Evolutionary conservation across 2,329 filamentous ascomycete genomes (phyloP).

Genomic region (Sclerotinia minor): DNA sequence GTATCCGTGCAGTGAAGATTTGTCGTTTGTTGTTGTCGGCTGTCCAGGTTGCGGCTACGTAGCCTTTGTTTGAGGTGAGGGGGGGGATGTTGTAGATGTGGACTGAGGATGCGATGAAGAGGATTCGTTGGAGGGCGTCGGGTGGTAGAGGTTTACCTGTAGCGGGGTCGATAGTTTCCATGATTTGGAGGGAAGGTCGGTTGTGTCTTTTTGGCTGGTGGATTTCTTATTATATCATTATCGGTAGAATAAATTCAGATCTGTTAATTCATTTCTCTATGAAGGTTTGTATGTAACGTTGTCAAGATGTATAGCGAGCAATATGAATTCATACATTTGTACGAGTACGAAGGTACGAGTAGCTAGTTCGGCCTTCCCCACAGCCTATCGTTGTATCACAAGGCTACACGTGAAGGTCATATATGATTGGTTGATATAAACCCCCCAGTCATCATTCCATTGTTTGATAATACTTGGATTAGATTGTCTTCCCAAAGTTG

Average conservation of each 20-base stretch:
- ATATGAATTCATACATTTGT: background rate
- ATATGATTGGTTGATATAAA: background rate
- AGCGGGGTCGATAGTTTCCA: conserved; percentile 61
- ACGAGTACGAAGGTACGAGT: too few species aligned
- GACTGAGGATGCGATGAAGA: conserved; percentile 72
- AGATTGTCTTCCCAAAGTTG: too few species aligned
- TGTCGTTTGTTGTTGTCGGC: conserved; percentile 64
- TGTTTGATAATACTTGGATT: conserved; percentile 1
- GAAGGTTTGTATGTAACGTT: background rate
- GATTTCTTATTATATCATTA: background rate
- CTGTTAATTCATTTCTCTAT: background rate
- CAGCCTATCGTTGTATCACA: conserved; percentile 4
- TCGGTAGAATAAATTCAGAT: background rate
- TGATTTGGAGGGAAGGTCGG: conserved; percentile 16
- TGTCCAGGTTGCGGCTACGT: conserved; percentile 78
- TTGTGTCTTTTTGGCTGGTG: background rate
- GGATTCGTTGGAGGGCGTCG: conserved; percentile 80
- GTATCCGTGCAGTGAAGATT: conserved; percentile 83
- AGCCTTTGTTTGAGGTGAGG: conserved; percentile 73
- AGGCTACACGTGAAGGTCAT: background rate
- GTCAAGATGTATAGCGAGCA: background rate
- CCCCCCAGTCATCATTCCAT: background rate
- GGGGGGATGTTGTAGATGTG: conserved; percentile 90
- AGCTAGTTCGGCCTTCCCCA: conserved; percentile 4
- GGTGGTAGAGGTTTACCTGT: conserved; percentile 67